Evolutionary conservation across 441 rosid genomes (phyloP).

Genomic region (Euphorbia celastroides): DNA sequence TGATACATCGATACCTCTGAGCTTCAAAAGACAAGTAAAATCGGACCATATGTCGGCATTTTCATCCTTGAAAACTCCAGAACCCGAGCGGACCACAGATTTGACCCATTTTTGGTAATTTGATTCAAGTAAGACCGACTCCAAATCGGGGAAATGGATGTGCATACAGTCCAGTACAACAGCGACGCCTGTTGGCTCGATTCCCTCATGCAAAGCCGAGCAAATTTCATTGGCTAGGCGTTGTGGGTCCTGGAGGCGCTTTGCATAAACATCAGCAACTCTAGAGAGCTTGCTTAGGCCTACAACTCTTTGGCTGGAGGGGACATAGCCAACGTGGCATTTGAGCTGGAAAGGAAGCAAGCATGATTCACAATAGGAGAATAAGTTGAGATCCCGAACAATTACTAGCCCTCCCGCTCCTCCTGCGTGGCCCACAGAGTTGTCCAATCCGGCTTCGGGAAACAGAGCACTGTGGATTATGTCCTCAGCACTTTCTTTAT

Average conservation of each 20-base stretch:
- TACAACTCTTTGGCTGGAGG: constrained; percentile 70
- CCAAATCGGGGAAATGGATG: constrained; percentile 63
- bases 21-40: constrained; percentile 57
- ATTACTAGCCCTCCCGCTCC: constrained; percentile 93
- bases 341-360: constrained; percentile 87
- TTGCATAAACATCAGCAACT: constrained; percentile 79
- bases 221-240: constrained; percentile 77
- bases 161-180: constrained; percentile 83
- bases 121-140: constrained; percentile 36
- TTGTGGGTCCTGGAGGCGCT: constrained; percentile 86
- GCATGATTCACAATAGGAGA: constrained; percentile 92
- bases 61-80: constrained; percentile 68
- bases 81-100: constrained; percentile 51
- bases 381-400: constrained; percentile 81
- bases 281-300: constrained; percentile 96
- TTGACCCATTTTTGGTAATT: constrained; percentile 55
- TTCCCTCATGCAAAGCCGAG: constrained; percentile 65
- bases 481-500: constrained; percentile 62
- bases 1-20: constrained; percentile 43
- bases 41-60: constrained; percentile 62
- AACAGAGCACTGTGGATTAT: constrained; percentile 82
- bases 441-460: constrained; percentile 80
- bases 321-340: constrained; percentile 88
- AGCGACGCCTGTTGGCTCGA: constrained; percentile 87
- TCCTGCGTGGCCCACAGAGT: constrained; percentile 73